Conservation (phyloP, 2,329 filamentous ascomycete genomes). For the Aspergillus phoenicis region DNA sequence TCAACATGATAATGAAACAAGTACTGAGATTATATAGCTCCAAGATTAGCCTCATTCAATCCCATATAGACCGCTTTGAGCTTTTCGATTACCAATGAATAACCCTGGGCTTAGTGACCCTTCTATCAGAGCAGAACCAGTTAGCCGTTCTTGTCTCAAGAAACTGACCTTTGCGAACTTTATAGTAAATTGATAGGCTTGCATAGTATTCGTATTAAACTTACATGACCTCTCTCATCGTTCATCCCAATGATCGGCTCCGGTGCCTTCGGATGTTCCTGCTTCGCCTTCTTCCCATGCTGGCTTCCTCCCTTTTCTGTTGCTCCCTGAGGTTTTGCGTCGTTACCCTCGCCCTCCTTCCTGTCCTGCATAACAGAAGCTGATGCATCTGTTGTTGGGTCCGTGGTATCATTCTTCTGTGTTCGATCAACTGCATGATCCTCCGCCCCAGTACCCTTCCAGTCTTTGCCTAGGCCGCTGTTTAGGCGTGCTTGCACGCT, state of each 20-base stretch:
- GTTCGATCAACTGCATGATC: conserved; percentile 38
- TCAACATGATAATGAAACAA: conserved; percentile 24
- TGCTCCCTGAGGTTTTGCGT: conserved; percentile 44
- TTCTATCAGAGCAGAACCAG: neutral
- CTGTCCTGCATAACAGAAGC: conserved; percentile 37
- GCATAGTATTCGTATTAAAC: conserved; percentile 14
- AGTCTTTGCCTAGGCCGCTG: conserved; percentile 30
- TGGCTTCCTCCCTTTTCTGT: conserved; percentile 44
- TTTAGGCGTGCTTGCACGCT: conserved; percentile 21
- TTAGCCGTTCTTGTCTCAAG: neutral
- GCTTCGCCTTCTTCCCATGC: conserved; percentile 46
- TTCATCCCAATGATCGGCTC: conserved; percentile 57
- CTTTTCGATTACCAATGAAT: neutral
- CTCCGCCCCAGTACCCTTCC: conserved; percentile 37
- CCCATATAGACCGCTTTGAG: neutral
- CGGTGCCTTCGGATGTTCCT: conserved; percentile 55
- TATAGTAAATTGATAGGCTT: neutral
- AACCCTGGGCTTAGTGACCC: neutral
- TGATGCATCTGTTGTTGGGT: conserved; percentile 35
- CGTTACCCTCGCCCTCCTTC: conserved; percentile 29
- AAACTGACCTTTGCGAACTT: neutral
- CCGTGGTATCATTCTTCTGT: conserved; percentile 35
- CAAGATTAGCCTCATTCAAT: neutral
- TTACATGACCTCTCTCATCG: conserved; percentile 53
- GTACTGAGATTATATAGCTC: conserved; percentile 9